Evolutionary conservation across 2,329 filamentous ascomycete species (phyloP).

Genomic region (Sodiomyces alkalinus): DNA sequence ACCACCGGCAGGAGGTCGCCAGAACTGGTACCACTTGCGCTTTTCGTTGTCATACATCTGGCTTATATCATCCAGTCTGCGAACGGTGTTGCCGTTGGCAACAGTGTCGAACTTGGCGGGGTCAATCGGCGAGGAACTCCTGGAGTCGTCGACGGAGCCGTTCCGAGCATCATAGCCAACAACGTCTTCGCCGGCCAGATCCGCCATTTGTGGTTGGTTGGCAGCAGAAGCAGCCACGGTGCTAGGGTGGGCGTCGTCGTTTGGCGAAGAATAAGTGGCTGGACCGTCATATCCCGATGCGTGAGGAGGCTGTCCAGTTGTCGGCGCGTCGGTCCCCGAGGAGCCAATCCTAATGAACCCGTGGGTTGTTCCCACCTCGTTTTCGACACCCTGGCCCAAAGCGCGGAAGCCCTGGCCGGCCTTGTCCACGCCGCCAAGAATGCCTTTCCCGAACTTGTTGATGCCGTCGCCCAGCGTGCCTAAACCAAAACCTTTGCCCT

Average conservation of each 20-base stretch:
- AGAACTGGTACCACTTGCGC: slow-evolving; percentile 45
- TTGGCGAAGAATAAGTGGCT: background rate
- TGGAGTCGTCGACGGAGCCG: slow-evolving; percentile 21
- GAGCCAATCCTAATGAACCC: slow-evolving; percentile 28
- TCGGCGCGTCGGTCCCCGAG: slow-evolving; percentile 6
- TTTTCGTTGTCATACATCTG: slow-evolving; percentile 31
- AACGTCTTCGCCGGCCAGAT: no score
- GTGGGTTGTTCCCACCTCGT: slow-evolving; percentile 37
- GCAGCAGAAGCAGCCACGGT: no score
- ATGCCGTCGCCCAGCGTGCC: slow-evolving; percentile 31
- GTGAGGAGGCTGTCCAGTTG: no score
- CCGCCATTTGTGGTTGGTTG: no score
- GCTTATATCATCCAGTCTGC: slow-evolving; percentile 31
- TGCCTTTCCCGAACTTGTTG: slow-evolving; percentile 20
- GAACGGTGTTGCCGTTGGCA: slow-evolving; percentile 33
- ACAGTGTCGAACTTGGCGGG: slow-evolving; percentile 16
- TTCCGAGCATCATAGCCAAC: slow-evolving; percentile 21
- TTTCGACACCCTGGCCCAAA: slow-evolving; percentile 33
- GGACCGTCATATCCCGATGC: background rate
- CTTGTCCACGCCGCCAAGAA: slow-evolving; percentile 21
- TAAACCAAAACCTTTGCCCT: slow-evolving; percentile 6
- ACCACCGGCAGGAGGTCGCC: slow-evolving; percentile 45
- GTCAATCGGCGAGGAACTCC: slow-evolving; percentile 20
- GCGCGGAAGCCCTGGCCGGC: slow-evolving; percentile 31
- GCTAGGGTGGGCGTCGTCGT: slow-evolving; percentile 4